These are phyloP conservation scores for Penicillium vulpinum DNA, from an alignment of 2,329 filamentous ascomycete species.

Conservation along the genomic window DNA sequence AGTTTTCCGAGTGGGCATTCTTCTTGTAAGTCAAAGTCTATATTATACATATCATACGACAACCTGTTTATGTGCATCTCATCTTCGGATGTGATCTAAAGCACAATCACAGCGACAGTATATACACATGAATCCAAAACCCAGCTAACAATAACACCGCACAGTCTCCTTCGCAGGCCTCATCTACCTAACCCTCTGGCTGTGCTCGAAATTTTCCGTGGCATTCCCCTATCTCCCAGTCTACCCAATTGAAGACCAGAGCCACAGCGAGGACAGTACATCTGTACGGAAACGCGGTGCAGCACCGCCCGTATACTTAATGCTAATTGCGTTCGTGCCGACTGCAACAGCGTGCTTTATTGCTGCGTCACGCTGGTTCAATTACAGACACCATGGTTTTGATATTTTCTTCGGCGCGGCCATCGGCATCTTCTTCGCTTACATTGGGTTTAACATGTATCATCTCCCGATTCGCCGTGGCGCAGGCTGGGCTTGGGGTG, in stretches of 20 bases:
- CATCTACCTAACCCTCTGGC: slow-evolving; percentile 81
- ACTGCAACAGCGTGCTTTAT: slow-evolving; percentile 77
- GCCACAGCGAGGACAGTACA: slow-evolving; percentile 26
- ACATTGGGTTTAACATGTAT: slow-evolving; percentile 80
- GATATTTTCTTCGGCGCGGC: slow-evolving; percentile 84
- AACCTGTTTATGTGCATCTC: background rate
- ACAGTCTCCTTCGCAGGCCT: slow-evolving; percentile 74
- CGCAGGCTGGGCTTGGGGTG: slow-evolving; percentile 87
- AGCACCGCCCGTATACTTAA: slow-evolving; percentile 72
- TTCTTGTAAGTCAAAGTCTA: slow-evolving; percentile 54
- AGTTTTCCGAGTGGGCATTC: slow-evolving; percentile 80
- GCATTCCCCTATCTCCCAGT: slow-evolving; percentile 46
- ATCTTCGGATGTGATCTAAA: background rate
- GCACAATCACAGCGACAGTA: background rate
- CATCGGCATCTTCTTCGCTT: slow-evolving; percentile 70
- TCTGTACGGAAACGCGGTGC: slow-evolving; percentile 71
- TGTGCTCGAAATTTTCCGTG: slow-evolving; percentile 62
- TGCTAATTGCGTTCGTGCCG: slow-evolving; percentile 71
- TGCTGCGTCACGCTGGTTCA: slow-evolving; percentile 79
- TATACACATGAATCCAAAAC: background rate
- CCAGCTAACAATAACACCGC: background rate
- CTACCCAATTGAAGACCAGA: slow-evolving; percentile 27
- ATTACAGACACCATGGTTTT: slow-evolving; percentile 89
- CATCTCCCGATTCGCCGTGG: slow-evolving; percentile 77
- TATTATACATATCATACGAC: background rate